A percentile compares a stretch with the other conserved stretches of the same genome.
Evolutionary conservation across 208 protist genomes (phyloP).

Genomic region (Wallacemonas sp.): DNA sequence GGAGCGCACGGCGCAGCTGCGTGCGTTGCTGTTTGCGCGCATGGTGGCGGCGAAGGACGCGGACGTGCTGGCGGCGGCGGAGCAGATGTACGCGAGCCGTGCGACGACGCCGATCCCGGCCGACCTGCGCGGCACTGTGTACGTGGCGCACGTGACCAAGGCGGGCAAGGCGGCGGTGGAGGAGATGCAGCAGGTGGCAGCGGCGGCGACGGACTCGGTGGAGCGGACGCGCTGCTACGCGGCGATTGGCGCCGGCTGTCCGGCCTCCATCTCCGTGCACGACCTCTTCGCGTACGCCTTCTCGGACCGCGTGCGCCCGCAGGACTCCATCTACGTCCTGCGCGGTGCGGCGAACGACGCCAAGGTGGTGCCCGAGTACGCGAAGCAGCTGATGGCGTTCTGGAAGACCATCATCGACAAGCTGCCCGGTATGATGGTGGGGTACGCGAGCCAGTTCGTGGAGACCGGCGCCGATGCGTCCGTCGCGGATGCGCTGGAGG

Average conservation of each 20-base stretch:
- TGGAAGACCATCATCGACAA: constrained; percentile 39
- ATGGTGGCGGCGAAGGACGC: constrained; percentile 38
- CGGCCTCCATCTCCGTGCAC: constrained; percentile 22
- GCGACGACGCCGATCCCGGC: constrained; percentile 36
- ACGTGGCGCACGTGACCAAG: constrained; percentile 32
- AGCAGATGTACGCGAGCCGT: constrained; percentile 40
- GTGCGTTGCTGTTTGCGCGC: constrained; percentile 40
- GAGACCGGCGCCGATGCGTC: constrained; percentile 33
- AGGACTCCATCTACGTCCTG: constrained; percentile 63
- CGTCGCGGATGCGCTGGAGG: constrained; percentile 34
- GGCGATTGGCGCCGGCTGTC: constrained; percentile 34
- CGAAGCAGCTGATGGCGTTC: constrained; percentile 31
- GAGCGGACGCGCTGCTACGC: constrained; percentile 50
- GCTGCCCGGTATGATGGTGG: constrained; percentile 52
- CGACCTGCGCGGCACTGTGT: constrained; percentile 45
- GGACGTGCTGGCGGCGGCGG: constrained; percentile 25
- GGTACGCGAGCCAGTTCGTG: constrained; percentile 42
- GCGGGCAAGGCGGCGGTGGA: constrained; percentile 28
- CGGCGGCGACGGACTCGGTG: constrained; percentile 40
- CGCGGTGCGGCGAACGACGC: constrained; percentile 33
- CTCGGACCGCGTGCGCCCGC: constrained; percentile 63
- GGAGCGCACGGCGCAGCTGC: constrained; percentile 39
- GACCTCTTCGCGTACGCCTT: constrained; percentile 59
- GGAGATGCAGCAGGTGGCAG: constrained; percentile 43
- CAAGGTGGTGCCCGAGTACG: constrained; percentile 23